These are phyloP conservation scores for Metschnikowia arizonensis DNA, from an alignment of 805 yeast species.

Conservation along the genomic window DNA sequence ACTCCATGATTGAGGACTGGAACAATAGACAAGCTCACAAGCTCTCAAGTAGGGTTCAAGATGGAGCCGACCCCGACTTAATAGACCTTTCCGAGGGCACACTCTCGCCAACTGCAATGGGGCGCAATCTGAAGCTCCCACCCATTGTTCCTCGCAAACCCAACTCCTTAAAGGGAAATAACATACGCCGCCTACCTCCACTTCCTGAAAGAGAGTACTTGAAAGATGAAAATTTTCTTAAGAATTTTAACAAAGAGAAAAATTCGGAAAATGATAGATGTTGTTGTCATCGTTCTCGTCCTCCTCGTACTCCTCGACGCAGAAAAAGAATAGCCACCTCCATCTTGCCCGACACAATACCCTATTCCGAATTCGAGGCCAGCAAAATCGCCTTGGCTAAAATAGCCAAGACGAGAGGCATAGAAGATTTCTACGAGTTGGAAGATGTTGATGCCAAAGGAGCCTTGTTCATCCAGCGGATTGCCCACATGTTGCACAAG, in stretches of 20 bases:
- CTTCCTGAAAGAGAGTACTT: slow-evolving; percentile 24
- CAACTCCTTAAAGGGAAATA: slow-evolving; percentile 30
- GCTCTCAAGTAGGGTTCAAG: neutral
- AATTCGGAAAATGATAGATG: neutral
- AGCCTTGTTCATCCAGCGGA: slow-evolving; percentile 35
- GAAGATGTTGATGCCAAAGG: slow-evolving; percentile 37
- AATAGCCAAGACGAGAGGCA: slow-evolving; percentile 22
- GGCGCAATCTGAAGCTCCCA: slow-evolving; percentile 20
- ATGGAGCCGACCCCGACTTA: slow-evolving; percentile 22
- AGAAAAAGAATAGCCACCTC: slow-evolving; percentile 5
- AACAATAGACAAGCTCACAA: slow-evolving; percentile 10
- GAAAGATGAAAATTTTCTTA: neutral
- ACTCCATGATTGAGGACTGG: slow-evolving; percentile 19
- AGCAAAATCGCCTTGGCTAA: slow-evolving; percentile 21
- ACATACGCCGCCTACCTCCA: slow-evolving; percentile 28
- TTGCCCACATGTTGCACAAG: slow-evolving; percentile 26
- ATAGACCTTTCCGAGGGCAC: slow-evolving; percentile 37
- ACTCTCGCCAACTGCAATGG: slow-evolving; percentile 3
- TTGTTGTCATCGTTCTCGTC: slow-evolving; percentile 10
- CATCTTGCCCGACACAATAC: slow-evolving; percentile 1
- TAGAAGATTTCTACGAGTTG: slow-evolving; percentile 27
- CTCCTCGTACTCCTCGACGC: slow-evolving; percentile 13
- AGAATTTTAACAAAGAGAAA: neutral
- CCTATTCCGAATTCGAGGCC: slow-evolving; percentile 32
- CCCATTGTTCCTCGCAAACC: slow-evolving; percentile 53